Evolutionary conservation across 2,329 filamentous ascomycete species (phyloP).

Genomic region (Colletotrichum noveboracense): DNA sequence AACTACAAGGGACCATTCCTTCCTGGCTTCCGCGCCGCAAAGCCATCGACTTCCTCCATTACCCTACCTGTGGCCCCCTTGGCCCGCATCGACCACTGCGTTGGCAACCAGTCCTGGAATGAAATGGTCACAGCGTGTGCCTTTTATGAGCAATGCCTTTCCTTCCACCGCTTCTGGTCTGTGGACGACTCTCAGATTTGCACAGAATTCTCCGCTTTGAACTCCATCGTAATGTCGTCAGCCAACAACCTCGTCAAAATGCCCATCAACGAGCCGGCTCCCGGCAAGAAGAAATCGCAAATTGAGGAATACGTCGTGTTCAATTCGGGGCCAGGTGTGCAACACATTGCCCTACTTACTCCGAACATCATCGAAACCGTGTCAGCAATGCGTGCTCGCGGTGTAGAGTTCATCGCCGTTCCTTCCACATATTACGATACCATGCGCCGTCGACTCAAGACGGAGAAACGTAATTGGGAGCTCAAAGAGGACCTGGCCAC

Average conservation of each 20-base stretch:
- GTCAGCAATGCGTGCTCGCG: constrained; percentile 78
- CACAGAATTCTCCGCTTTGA: constrained; percentile 90
- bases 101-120: constrained; percentile 96
- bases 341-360: constrained; percentile 91
- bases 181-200: constrained; percentile 93
- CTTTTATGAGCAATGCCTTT: constrained; percentile 86
- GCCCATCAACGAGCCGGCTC: constrained; percentile 96
- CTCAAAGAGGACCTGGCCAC: constrained; percentile 82
- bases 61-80: constrained; percentile 69
- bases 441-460: constrained; percentile 76
- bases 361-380: constrained; percentile 80
- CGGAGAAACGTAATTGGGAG: constrained; percentile 62
- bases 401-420: constrained; percentile 91
- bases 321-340: constrained; percentile 87
- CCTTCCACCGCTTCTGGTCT: constrained; percentile 97
- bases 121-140: constrained; percentile 74
- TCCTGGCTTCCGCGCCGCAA: constrained; percentile 75
- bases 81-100: constrained; percentile 89
- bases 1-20: constrained; percentile 78
- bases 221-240: constrained; percentile 88
- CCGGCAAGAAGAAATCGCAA: constrained; percentile 88
- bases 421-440: constrained; percentile 85
- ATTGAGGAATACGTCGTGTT: constrained; percentile 94
- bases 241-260: constrained; percentile 90
- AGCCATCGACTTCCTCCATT: constrained; percentile 39